Evolutionary conservation across 306 rosid species (phyloP).

Genomic region (Sicyos baderoa): DNA sequence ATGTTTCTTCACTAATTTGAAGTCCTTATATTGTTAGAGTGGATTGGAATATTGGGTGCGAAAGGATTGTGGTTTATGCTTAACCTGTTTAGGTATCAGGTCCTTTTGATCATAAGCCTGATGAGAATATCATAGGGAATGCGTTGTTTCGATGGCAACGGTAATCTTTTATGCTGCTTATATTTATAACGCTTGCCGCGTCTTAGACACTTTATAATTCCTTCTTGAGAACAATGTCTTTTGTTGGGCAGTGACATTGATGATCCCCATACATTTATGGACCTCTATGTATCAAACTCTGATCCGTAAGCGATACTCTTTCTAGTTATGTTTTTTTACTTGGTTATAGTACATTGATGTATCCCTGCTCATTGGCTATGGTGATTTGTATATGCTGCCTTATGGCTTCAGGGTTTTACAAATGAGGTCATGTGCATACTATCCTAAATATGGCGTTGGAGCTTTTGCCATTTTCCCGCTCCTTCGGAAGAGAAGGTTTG

Average conservation of each 20-base stretch:
- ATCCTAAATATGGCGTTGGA: conserved; percentile 79
- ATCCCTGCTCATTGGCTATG: neutral
- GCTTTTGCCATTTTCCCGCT: conserved; percentile 81
- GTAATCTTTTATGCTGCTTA: conserved; percentile 25
- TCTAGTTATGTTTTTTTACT: conserved; percentile 19
- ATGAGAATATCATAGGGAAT: conserved; percentile 52
- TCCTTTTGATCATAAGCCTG: conserved; percentile 68
- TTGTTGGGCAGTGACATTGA: conserved; percentile 56
- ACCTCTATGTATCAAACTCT: conserved; percentile 65
- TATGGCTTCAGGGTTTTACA: conserved; percentile 59
- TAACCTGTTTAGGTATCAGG: conserved; percentile 65
- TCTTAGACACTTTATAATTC: neutral
- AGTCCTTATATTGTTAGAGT: neutral
- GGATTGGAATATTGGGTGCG: neutral
- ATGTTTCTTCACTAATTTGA: neutral
- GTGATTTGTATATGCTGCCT: conserved; percentile 11
- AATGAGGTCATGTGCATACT: conserved; percentile 65
- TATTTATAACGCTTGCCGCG: neutral
- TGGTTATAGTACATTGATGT: neutral
- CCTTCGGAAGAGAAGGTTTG: conserved; percentile 62
- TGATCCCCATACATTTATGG: conserved; percentile 84
- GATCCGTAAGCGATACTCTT: conserved; percentile 60
- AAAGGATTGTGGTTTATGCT: conserved; percentile 25
- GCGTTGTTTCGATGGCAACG: conserved; percentile 96
- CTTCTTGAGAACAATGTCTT: neutral